Evolutionary conservation across 202 grass and related monocot genomes (phyloP), one percentile per base, ranked within the genome.

Genomic region (Eragrostis tef): DNA sequence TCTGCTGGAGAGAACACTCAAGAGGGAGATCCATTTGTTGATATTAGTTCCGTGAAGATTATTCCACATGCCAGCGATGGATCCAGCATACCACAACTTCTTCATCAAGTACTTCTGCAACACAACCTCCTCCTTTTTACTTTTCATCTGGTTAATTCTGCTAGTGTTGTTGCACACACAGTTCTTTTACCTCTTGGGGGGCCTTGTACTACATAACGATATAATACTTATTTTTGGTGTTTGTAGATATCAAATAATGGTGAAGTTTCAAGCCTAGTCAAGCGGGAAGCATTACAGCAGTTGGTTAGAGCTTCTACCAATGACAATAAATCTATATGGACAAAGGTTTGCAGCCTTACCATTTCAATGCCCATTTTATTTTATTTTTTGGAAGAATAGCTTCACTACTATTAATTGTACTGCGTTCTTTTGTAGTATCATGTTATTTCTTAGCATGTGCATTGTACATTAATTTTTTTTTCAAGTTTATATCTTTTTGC

Each of bases 41-140:
- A 88, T 49, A 60, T 73, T 83, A 80, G 25, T 89, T 78, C 74
- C 88, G 66, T 71, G 41, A 92, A 94, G 71, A 83, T 19, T 70
- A 85, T 53, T 34, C 78, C 78, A 6, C 73, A 80, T 79, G 20
- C 81, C 57, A 75, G 68, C 59, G 73, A 74, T 31, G 71, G 78
- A 27, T 91, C 78, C 29, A 94, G 94, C 78, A 79, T 97, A 78
- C 87, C 89, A 3, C 91, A 97, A 81, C 89, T 94, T 90, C 89
- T 97, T 85, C 91, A 90, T 87, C 85, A 13, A 87, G 94, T 97
- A 90, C 26, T 54, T 86, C 47, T 59, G 48, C 65, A 53, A 25
- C 46, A 82, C 78, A 36, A 46, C 57, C 29, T 17, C 78, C 36
- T 52, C 1, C 29, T 3, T 31, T 31, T n/a, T 15, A 6, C 10